phyloP scores from a whole-genome alignment of 1,284 basidiomycete species.

The Naganishia liquefaciens region DNA sequence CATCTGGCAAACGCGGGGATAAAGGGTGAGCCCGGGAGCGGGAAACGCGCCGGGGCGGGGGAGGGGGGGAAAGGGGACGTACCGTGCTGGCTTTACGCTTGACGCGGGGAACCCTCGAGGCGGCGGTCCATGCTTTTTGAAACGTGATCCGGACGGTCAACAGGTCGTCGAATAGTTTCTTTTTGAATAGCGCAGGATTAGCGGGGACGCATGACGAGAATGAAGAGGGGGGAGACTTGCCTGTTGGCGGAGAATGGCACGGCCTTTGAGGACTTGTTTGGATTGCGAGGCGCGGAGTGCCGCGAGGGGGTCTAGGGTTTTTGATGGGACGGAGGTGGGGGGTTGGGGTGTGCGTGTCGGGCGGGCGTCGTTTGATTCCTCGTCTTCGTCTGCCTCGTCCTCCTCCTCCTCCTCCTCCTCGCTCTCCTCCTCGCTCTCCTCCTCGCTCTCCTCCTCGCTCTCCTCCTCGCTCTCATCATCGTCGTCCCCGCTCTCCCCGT shows the following conservation, averaged over 20 bases:
- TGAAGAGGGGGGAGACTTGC: slow-evolving; percentile 57
- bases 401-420: slow-evolving; percentile 56
- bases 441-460: slow-evolving; percentile 46
- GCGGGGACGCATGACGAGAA: background rate
- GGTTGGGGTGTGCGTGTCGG: slow-evolving; percentile 29
- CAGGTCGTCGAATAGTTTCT: slow-evolving; percentile 80
- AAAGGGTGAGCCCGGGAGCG: background rate
- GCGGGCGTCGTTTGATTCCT: slow-evolving; percentile 55
- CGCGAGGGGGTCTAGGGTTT: slow-evolving; percentile 56
- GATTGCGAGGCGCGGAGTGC: slow-evolving; percentile 44
- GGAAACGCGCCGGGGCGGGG: too few relatives aligned
- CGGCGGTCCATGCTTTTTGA: slow-evolving; percentile 71
- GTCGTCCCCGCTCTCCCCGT: slow-evolving; percentile 59
- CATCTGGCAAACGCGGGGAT: slow-evolving; percentile 40
- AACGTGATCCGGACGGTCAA: slow-evolving; percentile 83
- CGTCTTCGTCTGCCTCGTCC: slow-evolving; percentile 54
- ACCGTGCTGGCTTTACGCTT: slow-evolving; percentile 30
- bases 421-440: slow-evolving; percentile 51
- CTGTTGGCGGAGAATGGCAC: slow-evolving; percentile 76
- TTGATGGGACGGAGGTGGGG: slow-evolving; percentile 19
- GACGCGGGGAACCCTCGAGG: slow-evolving; percentile 62
- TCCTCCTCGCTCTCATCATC: slow-evolving; percentile 63
- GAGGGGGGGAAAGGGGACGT: background rate
- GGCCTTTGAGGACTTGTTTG: slow-evolving; percentile 65
- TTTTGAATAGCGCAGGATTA: slow-evolving; percentile 11